Conservation (phyloP, 192 early-diverging fungal genomes). For the Coemansia sp. region DNA sequence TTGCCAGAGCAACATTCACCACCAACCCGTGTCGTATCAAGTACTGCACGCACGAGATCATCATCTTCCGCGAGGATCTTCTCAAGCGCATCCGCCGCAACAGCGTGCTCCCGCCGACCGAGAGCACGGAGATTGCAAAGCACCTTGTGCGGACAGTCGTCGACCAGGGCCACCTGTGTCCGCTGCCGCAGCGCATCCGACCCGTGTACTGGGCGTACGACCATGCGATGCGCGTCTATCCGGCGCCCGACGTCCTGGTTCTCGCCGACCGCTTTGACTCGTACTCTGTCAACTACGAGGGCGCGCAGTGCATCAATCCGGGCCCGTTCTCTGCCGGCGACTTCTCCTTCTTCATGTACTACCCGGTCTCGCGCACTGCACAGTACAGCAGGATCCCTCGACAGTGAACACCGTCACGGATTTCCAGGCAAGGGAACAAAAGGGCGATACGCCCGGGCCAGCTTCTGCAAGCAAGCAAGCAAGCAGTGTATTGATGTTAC, state of each 20-base stretch:
- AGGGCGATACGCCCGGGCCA: not conserved
- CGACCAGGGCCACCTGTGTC: conserved; percentile 82
- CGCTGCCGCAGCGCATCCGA: conserved; percentile 72
- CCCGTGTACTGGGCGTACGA: conserved; percentile 82
- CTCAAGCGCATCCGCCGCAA: conserved; percentile 75
- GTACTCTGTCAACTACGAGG: conserved; percentile 76
- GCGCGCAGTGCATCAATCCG: conserved; percentile 79
- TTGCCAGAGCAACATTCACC: conserved; percentile 66
- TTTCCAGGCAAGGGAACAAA: not conserved
- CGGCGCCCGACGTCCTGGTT: conserved; percentile 80
- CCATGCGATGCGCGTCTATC: conserved; percentile 84
- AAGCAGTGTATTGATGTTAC: too few relatives aligned
- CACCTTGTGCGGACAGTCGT: conserved; percentile 76
- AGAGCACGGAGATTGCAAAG: conserved; percentile 47
- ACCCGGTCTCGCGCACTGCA: conserved; percentile 60
- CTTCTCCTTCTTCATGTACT: conserved; percentile 72
- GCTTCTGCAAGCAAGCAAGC: not conserved
- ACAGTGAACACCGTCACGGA: not conserved
- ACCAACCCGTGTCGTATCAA: conserved; percentile 89
- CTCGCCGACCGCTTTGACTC: conserved; percentile 83
- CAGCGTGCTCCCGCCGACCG: conserved; percentile 63
- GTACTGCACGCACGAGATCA: conserved; percentile 89
- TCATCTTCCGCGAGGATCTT: conserved; percentile 86
- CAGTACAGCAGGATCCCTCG: conserved; percentile 51
- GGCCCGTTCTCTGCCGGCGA: conserved; percentile 66